A percentile compares a stretch with the other conserved stretches of the same genome.
These are phyloP conservation scores for Jatropha podagrica DNA, from an alignment of 441 rosid genomes.

Conservation along the genomic window DNA sequence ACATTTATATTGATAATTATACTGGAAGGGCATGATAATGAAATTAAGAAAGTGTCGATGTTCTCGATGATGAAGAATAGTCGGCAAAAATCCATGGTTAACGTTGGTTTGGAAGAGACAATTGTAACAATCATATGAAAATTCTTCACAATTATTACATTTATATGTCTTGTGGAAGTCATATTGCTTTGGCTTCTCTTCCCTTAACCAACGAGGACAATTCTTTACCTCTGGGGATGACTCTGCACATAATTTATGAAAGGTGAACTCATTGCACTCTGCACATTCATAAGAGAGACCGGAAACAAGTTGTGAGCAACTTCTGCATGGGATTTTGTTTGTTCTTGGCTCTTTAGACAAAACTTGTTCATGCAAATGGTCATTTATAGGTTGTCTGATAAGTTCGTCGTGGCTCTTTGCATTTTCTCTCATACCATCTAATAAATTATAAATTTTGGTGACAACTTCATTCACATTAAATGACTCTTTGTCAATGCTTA, in stretches of 20 bases:
- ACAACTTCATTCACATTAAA: neutral
- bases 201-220: neutral
- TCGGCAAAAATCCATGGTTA: neutral
- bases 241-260: slow-evolving; percentile 5
- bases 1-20: slow-evolving; percentile 1
- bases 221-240: neutral
- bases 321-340: neutral
- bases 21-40: neutral
- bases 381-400: neutral
- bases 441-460: neutral
- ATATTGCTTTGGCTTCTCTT: neutral
- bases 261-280: slow-evolving; percentile 2
- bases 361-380: neutral
- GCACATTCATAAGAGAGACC: neutral
- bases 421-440: no score
- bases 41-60: neutral
- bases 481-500: neutral
- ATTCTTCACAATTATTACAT: neutral
- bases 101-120: slow-evolving; percentile 7
- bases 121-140: neutral
- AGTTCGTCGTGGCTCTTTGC: no score
- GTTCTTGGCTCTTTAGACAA: neutral
- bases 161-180: neutral
- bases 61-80: neutral
- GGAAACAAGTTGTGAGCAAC: neutral